Percentiles rank a stretch among this genome's conserved stretches.
These are phyloP conservation scores for Raddia distichophylla DNA, from an alignment of 176 grass and related monocot genomes.

Conservation along the genomic window DNA sequence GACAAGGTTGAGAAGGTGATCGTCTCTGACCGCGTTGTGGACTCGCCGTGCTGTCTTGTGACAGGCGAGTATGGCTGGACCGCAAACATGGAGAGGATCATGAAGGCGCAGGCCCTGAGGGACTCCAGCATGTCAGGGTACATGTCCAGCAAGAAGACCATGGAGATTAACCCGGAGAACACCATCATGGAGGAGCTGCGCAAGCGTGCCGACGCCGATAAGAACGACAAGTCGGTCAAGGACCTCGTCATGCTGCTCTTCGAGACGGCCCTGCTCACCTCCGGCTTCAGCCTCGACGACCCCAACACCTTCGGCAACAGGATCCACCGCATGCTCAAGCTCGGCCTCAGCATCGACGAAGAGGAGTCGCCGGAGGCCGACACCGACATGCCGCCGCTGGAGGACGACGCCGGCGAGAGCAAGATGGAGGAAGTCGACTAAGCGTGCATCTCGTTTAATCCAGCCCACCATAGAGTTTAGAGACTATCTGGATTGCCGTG, in stretches of 20 bases:
- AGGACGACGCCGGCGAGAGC: conserved; percentile 93
- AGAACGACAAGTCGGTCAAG: conserved; percentile 98
- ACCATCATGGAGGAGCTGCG: conserved; percentile 93
- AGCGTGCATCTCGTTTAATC: background rate
- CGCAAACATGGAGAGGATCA: conserved; percentile 98
- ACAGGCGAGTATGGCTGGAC: conserved; percentile 97
- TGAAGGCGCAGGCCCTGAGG: conserved; percentile 94
- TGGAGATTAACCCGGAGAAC: conserved; percentile 99
- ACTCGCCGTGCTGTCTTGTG: conserved; percentile 92
- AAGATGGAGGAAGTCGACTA: conserved; percentile 99
- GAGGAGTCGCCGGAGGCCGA: conserved; percentile 68
- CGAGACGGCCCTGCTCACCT: conserved; percentile 90
- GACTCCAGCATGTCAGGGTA: conserved; percentile 91
- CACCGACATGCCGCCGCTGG: conserved; percentile 84
- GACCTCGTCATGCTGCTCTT: conserved; percentile 88
- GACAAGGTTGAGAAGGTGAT: conserved; percentile 96
- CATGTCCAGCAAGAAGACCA: conserved; percentile 96
- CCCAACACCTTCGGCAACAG: conserved; percentile 97
- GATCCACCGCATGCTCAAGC: conserved; percentile 97
- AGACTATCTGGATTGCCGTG: conserved; percentile 7
- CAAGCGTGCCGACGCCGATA: conserved; percentile 80
- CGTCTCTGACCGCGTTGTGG: conserved; percentile 86
- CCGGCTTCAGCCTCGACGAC: conserved; percentile 93
- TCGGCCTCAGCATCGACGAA: conserved; percentile 90
- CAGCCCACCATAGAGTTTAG: background rate